These are phyloP conservation scores for Lasiosphaeria ovina DNA, from an alignment of 495 filamentous ascomycete genomes.

Conservation along the genomic window DNA sequence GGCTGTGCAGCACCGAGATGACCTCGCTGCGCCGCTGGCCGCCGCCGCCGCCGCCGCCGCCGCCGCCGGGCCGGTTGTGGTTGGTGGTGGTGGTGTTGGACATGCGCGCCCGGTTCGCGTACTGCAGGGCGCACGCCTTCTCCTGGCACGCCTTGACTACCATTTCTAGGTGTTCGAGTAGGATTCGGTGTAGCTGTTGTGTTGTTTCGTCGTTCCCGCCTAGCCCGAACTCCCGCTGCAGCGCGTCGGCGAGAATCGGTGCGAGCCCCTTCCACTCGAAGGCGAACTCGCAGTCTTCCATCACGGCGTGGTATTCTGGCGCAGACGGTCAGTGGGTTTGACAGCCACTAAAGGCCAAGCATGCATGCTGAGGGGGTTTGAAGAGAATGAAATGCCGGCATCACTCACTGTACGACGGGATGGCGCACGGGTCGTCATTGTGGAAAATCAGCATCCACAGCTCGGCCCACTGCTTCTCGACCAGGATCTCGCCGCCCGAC, in stretches of 20 bases:
- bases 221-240: background rate
- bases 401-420: background rate
- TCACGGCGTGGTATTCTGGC: background rate
- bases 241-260: background rate
- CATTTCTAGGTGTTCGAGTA: background rate
- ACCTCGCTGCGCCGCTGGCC: background rate
- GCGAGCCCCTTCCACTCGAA: background rate
- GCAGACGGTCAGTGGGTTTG: background rate
- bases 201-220: background rate
- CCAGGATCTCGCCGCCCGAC: background rate
- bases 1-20: background rate
- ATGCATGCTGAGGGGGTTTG: background rate
- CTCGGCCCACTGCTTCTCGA: background rate
- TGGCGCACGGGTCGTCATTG: background rate
- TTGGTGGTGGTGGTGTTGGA: too few relatives aligned
- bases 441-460: background rate
- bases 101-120: background rate
- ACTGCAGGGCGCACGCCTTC: background rate
- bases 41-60: background rate
- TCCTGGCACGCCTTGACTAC: background rate
- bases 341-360: too few relatives aligned
- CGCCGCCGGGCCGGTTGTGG: background rate
- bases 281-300: constrained; percentile 1
- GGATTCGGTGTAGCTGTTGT: background rate
- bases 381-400: background rate